phyloP scores from a whole-genome alignment of 208 protist species.

The Crithidia bombi region DNA sequence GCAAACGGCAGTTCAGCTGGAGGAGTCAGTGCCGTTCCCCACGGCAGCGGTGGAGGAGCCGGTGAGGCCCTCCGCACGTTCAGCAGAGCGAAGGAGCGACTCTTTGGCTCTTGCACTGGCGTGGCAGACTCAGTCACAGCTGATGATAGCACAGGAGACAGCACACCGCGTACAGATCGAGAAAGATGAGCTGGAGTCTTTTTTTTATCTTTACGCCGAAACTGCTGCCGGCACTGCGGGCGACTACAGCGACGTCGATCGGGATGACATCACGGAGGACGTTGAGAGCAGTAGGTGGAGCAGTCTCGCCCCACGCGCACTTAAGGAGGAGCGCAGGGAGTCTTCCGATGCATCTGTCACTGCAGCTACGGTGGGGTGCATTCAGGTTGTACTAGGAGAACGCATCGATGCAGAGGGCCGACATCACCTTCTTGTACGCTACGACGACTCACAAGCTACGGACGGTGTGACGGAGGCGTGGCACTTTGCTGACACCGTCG shows the following conservation, averaged over 20 bases:
- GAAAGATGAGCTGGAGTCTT: conserved; percentile 24
- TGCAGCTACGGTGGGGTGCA: conserved; percentile 6
- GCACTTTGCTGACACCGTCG: conserved; percentile 35
- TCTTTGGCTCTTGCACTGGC: too few species aligned
- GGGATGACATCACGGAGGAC: conserved; percentile 1
- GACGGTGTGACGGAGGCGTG: conserved; percentile 32
- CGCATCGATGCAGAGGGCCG: conserved; percentile 28
- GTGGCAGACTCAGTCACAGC: not conserved
- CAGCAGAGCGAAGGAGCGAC: not conserved
- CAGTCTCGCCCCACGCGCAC: not conserved
- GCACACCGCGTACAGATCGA: conserved; percentile 20
- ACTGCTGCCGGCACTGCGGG: not conserved
- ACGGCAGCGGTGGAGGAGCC: too few species aligned
- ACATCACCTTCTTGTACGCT: conserved; percentile 47
- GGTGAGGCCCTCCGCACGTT: too few species aligned
- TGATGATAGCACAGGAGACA: conserved; percentile 5
- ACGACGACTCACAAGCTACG: not conserved
- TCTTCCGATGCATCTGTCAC: not conserved
- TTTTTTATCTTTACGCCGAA: conserved; percentile 7
- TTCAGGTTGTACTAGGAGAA: conserved; percentile 49
- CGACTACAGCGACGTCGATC: not conserved
- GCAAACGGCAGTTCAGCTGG: not conserved
- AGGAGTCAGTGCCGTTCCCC: not conserved
- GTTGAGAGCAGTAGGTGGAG: not conserved
- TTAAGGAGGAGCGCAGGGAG: not conserved